Evolutionary conservation across 805 yeast species (phyloP).

Genomic region (Teunomyces pallodes): DNA sequence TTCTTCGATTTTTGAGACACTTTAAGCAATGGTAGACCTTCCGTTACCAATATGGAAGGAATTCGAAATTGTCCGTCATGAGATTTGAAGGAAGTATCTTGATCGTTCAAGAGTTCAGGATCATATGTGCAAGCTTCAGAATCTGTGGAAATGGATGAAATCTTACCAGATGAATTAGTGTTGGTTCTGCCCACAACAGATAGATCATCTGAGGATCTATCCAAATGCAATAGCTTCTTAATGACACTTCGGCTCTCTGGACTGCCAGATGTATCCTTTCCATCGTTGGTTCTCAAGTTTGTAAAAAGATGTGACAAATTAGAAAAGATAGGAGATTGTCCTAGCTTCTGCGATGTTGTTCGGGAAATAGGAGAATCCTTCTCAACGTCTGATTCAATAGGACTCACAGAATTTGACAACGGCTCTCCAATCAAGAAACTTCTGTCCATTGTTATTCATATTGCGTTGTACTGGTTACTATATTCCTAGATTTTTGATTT

Average conservation of each 20-base stretch:
- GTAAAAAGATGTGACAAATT: slow-evolving; percentile 20
- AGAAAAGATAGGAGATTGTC: slow-evolving; percentile 22
- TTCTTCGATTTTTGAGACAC: slow-evolving; percentile 70
- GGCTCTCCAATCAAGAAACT: not conserved
- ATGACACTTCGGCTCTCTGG: slow-evolving; percentile 8
- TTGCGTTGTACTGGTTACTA: not conserved
- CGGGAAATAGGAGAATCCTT: slow-evolving; percentile 2
- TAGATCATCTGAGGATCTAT: slow-evolving; percentile 11
- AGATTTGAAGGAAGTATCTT: not conserved
- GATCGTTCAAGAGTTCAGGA: not conserved
- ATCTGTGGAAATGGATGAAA: slow-evolving; percentile 2
- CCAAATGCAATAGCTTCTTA: slow-evolving; percentile 11
- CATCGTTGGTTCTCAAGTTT: slow-evolving; percentile 21
- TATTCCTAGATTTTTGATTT: not conserved
- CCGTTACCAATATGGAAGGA: slow-evolving; percentile 47
- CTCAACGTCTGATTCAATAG: slow-evolving; percentile 4
- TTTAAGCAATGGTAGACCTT: slow-evolving; percentile 63
- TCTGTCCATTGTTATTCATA: not conserved
- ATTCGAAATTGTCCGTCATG: slow-evolving; percentile 15
- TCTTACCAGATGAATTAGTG: not conserved
- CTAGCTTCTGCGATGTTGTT: slow-evolving; percentile 8
- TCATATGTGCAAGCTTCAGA: slow-evolving; percentile 1
- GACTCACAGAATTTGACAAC: not conserved
- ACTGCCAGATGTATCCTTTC: slow-evolving; percentile 1
- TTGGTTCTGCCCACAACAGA: slow-evolving; percentile 1